These are phyloP conservation scores for Populus trichocarpa DNA, from an alignment of 441 rosid species.

Conservation along the genomic window DNA sequence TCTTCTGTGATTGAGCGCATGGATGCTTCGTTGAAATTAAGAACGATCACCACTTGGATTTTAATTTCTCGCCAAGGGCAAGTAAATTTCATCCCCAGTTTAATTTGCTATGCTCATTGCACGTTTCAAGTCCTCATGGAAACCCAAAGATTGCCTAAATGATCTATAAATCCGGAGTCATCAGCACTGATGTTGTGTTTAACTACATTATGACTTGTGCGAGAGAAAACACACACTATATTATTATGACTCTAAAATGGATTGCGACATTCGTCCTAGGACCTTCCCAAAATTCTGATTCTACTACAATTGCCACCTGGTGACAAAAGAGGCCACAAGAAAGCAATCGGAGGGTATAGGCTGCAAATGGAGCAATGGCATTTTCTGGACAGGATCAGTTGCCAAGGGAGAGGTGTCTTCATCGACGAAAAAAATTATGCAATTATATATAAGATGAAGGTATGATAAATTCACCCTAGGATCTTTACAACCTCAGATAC, in stretches of 20 bases:
- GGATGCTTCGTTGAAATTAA: not conserved
- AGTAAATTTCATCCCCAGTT: not conserved
- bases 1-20: not conserved
- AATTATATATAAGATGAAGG: not conserved
- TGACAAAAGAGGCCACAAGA: not conserved
- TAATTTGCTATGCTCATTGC: not conserved
- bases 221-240: no score
- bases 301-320: not conserved
- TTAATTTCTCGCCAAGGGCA: not conserved
- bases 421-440: not conserved
- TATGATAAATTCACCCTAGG: not conserved
- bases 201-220: no score
- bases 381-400: no score
- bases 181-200: not conserved
- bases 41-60: not conserved
- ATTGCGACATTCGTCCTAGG: not conserved
- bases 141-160: not conserved
- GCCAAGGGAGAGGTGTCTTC: not conserved
- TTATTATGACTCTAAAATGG: no score
- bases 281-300: not conserved
- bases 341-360: not conserved
- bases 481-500: slow-evolving; percentile 39
- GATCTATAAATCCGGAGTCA: not conserved
- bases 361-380: not conserved
- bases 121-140: not conserved